Base-by-base conservation (phyloP, 306 rosid species). In the Cucurbita ficifolia region DNA sequence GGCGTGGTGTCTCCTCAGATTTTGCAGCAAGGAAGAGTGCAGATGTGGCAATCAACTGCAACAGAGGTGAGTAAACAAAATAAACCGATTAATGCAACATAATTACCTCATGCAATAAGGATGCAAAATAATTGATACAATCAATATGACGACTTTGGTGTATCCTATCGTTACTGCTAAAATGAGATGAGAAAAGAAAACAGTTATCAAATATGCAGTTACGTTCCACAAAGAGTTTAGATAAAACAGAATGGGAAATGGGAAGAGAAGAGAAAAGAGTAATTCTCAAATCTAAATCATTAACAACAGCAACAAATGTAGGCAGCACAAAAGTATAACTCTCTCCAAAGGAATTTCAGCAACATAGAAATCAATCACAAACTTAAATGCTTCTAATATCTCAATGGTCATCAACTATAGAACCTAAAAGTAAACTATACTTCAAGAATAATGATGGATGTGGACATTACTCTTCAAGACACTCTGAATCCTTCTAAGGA, bases 31-130 rank as follows among this genome's bases (percentile, higher is more conserved):
- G 97, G 81, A 95, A 94, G 76, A 94, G 96, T 36, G 97, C 78
- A 72, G 99, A 87, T 52, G 99, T 91, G 57, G 99, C 87, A 82
- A 94, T 88, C 91, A 94, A 85, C 99, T 94, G 92, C 87, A 81
- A 53, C 50, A 86, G 56, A 65, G 70, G 39, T 6, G 1, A 68
- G 60, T 49, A 51, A 40, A 69, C 10, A 68, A 40, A 57, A 33
- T 35, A 46, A 39, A 49, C 43, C 52, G 12, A 39, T 73, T 21
- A 55, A 52, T 72, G 35, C 38, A 72, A 36, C 46, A 49, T 48
- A 69, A 29, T 69, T 22, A 46, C 43, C 17, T 65, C 56, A 69
- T 10, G 43, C 7, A 14, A 33, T 5, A 69, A 22, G 40, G 42
- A 48, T 24, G 35, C 9, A 24, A 5, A 69, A 16, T 13, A 49